Evolutionary conservation across 2,329 filamentous ascomycete genomes (phyloP).

Genomic region (Colletotrichum musicola): DNA sequence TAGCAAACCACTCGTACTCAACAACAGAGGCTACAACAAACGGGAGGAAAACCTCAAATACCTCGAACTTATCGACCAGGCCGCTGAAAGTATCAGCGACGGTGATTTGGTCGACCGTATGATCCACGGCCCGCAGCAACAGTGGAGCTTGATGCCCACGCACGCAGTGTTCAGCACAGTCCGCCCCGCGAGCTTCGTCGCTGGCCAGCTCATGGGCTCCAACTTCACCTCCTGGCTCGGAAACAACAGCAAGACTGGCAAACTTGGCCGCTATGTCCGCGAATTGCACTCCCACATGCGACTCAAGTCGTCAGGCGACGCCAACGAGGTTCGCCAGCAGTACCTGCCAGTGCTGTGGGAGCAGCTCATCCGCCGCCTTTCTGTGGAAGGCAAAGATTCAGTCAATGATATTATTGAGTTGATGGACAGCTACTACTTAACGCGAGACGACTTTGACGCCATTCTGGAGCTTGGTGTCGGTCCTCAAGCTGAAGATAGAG

Average conservation of each 20-base stretch:
- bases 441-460: constrained; percentile 92
- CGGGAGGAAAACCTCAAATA: constrained; percentile 82
- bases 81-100: constrained; percentile 96
- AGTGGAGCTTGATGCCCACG: constrained; percentile 97
- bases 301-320: constrained; percentile 87
- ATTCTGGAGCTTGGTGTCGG: constrained; percentile 93
- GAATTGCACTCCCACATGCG: constrained; percentile 99
- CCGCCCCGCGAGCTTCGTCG: constrained; percentile 86
- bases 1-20: constrained; percentile 78
- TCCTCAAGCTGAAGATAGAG: constrained; percentile 78
- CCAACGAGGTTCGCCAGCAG: constrained; percentile 93
- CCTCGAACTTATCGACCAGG: constrained; percentile 88
- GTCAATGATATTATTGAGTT: constrained; percentile 88
- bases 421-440: constrained; percentile 98
- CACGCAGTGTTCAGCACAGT: constrained; percentile 98
- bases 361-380: constrained; percentile 79
- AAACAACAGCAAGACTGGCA: constrained; percentile 89
- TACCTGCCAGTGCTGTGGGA: constrained; percentile 93
- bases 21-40: constrained; percentile 67
- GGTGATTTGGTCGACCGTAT: constrained; percentile 96
- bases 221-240: constrained; percentile 93
- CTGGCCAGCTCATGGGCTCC: constrained; percentile 81
- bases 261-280: constrained; percentile 83
- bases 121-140: constrained; percentile 98
- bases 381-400: constrained; percentile 83